Evolutionary conservation across 768 basidiomycete species (phyloP).

Genomic region (Auriscalpium microsporum): DNA sequence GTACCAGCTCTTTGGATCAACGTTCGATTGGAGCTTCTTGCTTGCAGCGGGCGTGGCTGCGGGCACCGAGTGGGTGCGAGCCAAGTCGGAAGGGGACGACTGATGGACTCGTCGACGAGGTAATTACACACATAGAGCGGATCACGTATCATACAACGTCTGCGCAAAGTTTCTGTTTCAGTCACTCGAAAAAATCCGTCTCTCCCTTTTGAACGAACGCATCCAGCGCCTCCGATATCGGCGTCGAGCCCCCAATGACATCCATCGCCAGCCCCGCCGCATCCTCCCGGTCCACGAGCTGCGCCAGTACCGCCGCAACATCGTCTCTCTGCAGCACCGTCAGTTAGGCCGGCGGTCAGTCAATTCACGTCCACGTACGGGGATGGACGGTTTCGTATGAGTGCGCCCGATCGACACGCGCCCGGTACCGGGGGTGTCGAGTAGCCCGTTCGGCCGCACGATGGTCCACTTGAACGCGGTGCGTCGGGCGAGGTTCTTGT

Average conservation of each 20-base stretch:
- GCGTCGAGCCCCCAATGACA: slow-evolving; percentile 44
- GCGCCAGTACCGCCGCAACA: slow-evolving; percentile 41
- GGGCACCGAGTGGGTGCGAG: slow-evolving; percentile 42
- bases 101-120: neutral
- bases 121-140: too few relatives aligned
- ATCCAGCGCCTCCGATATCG: slow-evolving; percentile 39
- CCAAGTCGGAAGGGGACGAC: neutral
- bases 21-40: slow-evolving; percentile 71
- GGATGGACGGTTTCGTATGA: slow-evolving; percentile 36
- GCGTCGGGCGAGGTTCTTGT: slow-evolving; percentile 35
- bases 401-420: slow-evolving; percentile 46
- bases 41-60: slow-evolving; percentile 43
- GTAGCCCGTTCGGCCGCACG: slow-evolving; percentile 55
- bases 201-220: slow-evolving; percentile 41
- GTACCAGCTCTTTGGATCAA: slow-evolving; percentile 62
- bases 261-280: slow-evolving; percentile 53
- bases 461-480: slow-evolving; percentile 59
- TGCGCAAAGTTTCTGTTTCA: neutral
- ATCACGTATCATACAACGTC: too few relatives aligned
- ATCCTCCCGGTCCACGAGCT: slow-evolving; percentile 41
- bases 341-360: neutral
- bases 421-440: slow-evolving; percentile 41
- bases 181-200: slow-evolving; percentile 22
- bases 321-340: slow-evolving; percentile 41
- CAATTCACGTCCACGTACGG: slow-evolving; percentile 28